Base-by-base conservation (phyloP, 2,329 filamentous ascomycete genomes). In the Sphaerulina vaccinii region DNA sequence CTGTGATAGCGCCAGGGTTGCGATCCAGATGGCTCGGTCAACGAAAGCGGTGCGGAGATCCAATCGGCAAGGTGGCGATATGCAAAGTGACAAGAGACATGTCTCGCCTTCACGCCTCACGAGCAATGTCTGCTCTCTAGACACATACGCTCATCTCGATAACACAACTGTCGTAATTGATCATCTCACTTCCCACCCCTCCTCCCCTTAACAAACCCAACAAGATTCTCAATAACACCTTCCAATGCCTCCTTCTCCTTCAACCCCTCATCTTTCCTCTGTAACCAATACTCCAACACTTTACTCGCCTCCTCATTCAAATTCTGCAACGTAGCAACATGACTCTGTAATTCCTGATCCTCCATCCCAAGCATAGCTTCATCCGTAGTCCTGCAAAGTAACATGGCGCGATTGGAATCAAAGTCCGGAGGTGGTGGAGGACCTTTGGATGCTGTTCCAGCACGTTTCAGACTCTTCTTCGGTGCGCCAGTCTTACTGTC, bases 221-320 rank as follows among this genome's bases (percentile, higher is more conserved):
- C 92, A 59, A 97, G 71, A 70, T 96, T 96, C 73, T 96, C 92
- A 78, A 97, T 96, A 13, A 97, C 92, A 0, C 90, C 90, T 68
- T 97, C 92, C 69, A 96, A 93, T 2, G 90, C 89, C 68, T 96
- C 92, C 62, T 93, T 86, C 67, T 97, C 92, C 35, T 88, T 88
- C 58, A 95, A 75, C 63, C 92, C 89, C 62, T 90, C 90, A 67
- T 96, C 91, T 47, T 87, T 86, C 62, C 85, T 78, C 74, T 88
- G 88, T 62, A 88, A 80, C 92, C 92, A 97, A 68, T 92, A 95
- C 59, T 90, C 87, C 46, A 96, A 75, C 33, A 91, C 84, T 53
- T 88, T 82, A 49, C 85, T 87, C 3, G 90, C 89, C 18, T 80
- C 78, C n/a, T 75, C 77, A 54, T 88, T 84, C 70, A 91, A 76